Conservation (phyloP, 805 yeast genomes). For the Metschnikowia arizonensis region DNA sequence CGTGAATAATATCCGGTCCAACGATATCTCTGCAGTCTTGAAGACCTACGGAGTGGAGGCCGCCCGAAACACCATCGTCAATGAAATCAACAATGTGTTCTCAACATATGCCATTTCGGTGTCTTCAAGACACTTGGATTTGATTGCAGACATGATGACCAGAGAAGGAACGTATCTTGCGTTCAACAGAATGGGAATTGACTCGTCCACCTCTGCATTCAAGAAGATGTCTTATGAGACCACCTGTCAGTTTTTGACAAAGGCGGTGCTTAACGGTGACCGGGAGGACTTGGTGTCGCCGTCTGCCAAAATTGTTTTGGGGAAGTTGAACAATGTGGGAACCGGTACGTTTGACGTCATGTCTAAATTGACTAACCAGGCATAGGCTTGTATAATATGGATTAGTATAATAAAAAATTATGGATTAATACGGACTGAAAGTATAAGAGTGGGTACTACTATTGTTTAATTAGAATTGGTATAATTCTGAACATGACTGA, state of each 20-base stretch:
- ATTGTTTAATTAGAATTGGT: no score
- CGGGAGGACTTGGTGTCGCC: conserved; percentile 87
- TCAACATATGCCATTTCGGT: conserved; percentile 94
- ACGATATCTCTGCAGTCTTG: conserved; percentile 88
- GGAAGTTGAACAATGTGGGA: conserved; percentile 87
- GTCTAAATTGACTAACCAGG: conserved; percentile 28
- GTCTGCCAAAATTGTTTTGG: conserved; percentile 88
- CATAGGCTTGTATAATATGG: neutral
- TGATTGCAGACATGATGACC: conserved; percentile 98
- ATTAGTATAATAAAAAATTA: neutral
- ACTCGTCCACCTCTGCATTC: conserved; percentile 89
- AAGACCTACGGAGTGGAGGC: conserved; percentile 97
- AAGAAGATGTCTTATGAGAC: conserved; percentile 99
- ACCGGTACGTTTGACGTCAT: conserved; percentile 91
- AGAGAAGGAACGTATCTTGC: conserved; percentile 96
- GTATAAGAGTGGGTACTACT: no score
- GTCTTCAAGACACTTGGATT: conserved; percentile 88
- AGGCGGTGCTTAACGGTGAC: conserved; percentile 91
- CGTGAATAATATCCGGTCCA: conserved; percentile 84
- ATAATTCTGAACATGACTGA: no score
- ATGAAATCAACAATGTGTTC: conserved; percentile 93
- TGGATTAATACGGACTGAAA: no score
- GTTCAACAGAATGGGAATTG: conserved; percentile 97
- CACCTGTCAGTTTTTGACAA: conserved; percentile 93
- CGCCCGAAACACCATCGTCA: conserved; percentile 94